These are phyloP conservation scores for Brassica carinata DNA, from an alignment of 345 rosid genomes.

Conservation along the genomic window DNA sequence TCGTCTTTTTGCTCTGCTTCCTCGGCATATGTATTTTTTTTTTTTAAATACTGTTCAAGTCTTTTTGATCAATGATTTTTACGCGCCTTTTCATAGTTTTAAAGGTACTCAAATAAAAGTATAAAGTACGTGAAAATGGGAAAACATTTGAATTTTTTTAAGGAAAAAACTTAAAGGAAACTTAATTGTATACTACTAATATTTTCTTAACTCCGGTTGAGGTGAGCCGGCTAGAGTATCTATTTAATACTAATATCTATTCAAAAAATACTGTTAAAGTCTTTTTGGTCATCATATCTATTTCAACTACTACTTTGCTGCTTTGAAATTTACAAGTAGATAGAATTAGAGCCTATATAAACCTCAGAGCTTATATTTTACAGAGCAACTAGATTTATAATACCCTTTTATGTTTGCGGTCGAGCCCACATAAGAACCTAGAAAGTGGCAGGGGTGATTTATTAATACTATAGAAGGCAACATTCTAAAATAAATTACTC, in stretches of 20 bases:
- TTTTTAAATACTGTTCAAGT: constrained; percentile 1
- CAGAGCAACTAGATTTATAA: constrained; percentile 9
- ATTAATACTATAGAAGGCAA: constrained; percentile 10
- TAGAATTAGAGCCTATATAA: constrained; percentile 1
- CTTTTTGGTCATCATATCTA: not conserved
- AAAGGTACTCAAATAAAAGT: constrained; percentile 9
- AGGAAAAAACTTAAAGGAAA: not conserved
- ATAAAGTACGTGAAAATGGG: constrained; percentile 5
- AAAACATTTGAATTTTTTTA: not conserved
- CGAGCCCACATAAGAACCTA: constrained; percentile 1
- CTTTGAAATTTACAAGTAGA: not conserved
- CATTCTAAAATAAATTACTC: not conserved
- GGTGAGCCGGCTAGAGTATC: not conserved
- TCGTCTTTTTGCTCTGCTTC: constrained; percentile 41
- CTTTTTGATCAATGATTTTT: constrained; percentile 19
- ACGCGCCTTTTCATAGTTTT: constrained; percentile 7
- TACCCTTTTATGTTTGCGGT: not conserved
- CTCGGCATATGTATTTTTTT: constrained; percentile 40
- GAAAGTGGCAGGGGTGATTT: not conserved
- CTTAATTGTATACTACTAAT: not conserved
- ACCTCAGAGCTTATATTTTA: not conserved
- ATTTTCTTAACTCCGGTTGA: not conserved
- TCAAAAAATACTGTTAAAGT: too few relatives aligned
- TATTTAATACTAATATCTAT: too few relatives aligned
- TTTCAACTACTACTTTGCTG: not conserved